These are phyloP conservation scores for Lineolata rhizophorae DNA, from an alignment of 495 filamentous ascomycete genomes.

Conservation along the genomic window DNA sequence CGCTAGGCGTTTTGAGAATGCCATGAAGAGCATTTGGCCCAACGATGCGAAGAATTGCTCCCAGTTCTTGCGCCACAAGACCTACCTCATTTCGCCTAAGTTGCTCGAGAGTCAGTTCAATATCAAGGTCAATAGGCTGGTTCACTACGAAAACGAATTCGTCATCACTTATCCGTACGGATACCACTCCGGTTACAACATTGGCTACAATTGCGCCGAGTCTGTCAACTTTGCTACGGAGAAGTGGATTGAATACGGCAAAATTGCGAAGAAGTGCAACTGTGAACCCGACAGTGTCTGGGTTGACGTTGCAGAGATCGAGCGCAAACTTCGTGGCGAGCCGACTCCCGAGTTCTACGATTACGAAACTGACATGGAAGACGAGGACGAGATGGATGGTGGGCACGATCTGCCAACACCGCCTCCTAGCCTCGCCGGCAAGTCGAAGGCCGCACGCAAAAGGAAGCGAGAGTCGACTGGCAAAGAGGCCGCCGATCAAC, in stretches of 20 bases:
- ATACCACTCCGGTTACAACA: conserved; percentile 94
- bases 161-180: conserved; percentile 97
- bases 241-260: conserved; percentile 83
- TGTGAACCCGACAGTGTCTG: conserved; percentile 94
- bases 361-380: conserved; percentile 59
- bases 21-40: conserved; percentile 91
- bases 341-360: conserved; percentile 69
- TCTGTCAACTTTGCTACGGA: conserved; percentile 97
- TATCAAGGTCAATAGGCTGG: conserved; percentile 84
- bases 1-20: conserved; percentile 79
- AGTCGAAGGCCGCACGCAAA: conserved; percentile 32
- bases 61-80: conserved; percentile 94
- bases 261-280: conserved; percentile 90
- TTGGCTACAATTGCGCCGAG: conserved; percentile 97
- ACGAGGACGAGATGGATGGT: conserved; percentile 39
- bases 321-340: conserved; percentile 82
- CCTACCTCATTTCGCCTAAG: conserved; percentile 86
- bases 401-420: conserved; percentile 54
- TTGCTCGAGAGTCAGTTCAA: conserved; percentile 68
- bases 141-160: conserved; percentile 95
- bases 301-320: conserved; percentile 89
- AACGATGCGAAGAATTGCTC: conserved; percentile 91
- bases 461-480: conserved; percentile 32
- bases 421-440: conserved; percentile 46
- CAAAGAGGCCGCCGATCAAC: conserved; percentile 29